These are phyloP conservation scores for Ophiostoma angusticollis DNA, from an alignment of 2,329 filamentous ascomycete species.

Conservation along the genomic window DNA sequence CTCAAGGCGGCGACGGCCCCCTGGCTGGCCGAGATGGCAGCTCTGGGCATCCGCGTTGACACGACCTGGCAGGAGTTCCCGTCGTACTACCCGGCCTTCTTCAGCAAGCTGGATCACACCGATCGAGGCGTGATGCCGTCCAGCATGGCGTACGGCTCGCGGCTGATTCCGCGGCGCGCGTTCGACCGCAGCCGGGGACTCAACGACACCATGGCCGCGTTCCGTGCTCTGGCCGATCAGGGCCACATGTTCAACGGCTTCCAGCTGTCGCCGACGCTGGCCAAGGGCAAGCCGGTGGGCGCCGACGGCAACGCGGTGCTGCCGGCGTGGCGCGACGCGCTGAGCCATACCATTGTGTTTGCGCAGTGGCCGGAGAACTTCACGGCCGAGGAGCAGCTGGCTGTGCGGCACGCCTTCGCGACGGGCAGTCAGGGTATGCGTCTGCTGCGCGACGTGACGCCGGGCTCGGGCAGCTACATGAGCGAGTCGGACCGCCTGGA, in stretches of 20 bases:
- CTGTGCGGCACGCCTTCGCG: slow-evolving; percentile 23
- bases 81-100: slow-evolving; percentile 4
- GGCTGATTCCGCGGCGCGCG: background rate
- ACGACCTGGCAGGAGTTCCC: slow-evolving; percentile 2
- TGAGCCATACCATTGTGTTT: slow-evolving; percentile 26
- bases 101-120: slow-evolving; percentile 1
- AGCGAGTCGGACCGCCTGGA: slow-evolving; percentile 25
- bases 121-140: slow-evolving; percentile 4
- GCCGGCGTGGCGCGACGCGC: slow-evolving; percentile 11
- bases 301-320: slow-evolving; percentile 7
- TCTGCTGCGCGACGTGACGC: slow-evolving; percentile 18
- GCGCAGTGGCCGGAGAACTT: slow-evolving; percentile 27
- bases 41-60: slow-evolving; percentile 3
- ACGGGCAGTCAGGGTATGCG: slow-evolving; percentile 18
- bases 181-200: background rate
- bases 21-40: slow-evolving; percentile 3
- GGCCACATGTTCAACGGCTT: slow-evolving; percentile 7
- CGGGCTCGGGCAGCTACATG: slow-evolving; percentile 29
- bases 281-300: slow-evolving; percentile 2
- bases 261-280: slow-evolving; percentile 1
- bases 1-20: background rate
- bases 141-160: slow-evolving; percentile 8
- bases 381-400: slow-evolving; percentile 27
- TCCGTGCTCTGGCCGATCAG: slow-evolving; percentile 2
- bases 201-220: slow-evolving; percentile 4